Conservation (phyloP, 2,329 filamentous ascomycete species). For the Akanthomyces uredinophilus region DNA sequence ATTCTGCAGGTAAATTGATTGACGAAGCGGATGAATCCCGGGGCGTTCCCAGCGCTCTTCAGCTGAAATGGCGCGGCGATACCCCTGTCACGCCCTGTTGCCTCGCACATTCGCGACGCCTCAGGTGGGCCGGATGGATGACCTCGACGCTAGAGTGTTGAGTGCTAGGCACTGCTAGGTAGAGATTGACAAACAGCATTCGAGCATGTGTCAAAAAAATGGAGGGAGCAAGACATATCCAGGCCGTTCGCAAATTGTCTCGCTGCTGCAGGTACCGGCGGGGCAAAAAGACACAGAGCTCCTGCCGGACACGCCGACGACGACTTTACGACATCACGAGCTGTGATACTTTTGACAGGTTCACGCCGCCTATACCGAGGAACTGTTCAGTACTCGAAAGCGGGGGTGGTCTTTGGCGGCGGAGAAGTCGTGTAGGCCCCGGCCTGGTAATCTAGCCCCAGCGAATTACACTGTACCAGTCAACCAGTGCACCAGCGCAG, state of each 20-base stretch:
- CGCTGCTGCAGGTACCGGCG: background rate
- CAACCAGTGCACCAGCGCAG: background rate
- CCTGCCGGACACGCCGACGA: background rate
- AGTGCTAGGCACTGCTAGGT: no score
- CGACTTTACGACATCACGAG: background rate
- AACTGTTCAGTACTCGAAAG: no score
- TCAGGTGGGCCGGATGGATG: background rate
- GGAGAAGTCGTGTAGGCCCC: no score
- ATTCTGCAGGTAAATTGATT: background rate
- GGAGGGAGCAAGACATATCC: background rate
- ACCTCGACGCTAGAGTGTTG: no score
- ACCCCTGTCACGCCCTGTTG: background rate
- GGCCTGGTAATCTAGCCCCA: background rate
- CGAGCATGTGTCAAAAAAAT: background rate
- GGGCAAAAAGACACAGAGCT: background rate
- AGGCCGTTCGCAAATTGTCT: background rate
- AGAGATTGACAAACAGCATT: no score
- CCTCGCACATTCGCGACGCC: background rate
- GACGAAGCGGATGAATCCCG: background rate
- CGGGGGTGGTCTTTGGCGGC: no score
- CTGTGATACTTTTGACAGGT: background rate
- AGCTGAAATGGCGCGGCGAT: constrained; percentile 6
- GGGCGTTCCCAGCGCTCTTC: background rate
- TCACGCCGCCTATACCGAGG: background rate
- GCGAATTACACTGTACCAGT: background rate